Base-by-base conservation (phyloP, 2,329 filamentous ascomycete species). In the Fonsecaea nubica region DNA sequence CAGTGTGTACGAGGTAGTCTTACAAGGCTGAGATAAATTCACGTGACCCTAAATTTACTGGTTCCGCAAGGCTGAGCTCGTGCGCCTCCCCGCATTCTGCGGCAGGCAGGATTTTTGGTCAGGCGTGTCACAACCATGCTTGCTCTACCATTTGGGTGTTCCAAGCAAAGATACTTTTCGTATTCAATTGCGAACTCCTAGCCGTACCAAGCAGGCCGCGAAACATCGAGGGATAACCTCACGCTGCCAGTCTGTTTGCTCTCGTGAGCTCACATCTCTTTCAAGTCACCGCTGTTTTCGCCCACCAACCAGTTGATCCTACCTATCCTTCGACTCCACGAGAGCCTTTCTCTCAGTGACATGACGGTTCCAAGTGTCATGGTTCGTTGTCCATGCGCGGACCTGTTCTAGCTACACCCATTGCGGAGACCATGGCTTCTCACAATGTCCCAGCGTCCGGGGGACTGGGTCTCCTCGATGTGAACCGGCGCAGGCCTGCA, bases 381-480 rank as follows among this genome's bases (percentile, higher is more conserved):
- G 57, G 53, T 52, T 54, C 53, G 52, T 61, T 35, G 33, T 48
- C 21, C n/a, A 40, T 53, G 48, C 57, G 45, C 48, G n/a, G 33
- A 33, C 53, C 48, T 36, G 45, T 33, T 38, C 55, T 66, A 67
- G 52, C 55, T 64, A 50, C 32, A 58, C 38, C 50, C n/a, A 56
- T 54, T 3, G 18, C 40, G 30, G 36, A 52, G 35, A 66, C 15
- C 6, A 70, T 70, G 68, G 63, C 68, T 40, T 35, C 64, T 42
- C 61, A 66, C 21, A 65, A 54, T 40, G 60, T 58, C 15, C 54
- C 62, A 30, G 55, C 60, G 45, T 35, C 36, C 52, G 38, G 55
- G 35, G 63, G 58, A 10, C 45, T 69, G 60, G 68, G 63, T n/a
- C 48, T 40, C 3, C 52, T 68, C 18, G 64, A 69, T 36, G 54